phyloP scores from a whole-genome alignment of 1,284 basidiomycete species.

The Cerioporus squamosus region DNA sequence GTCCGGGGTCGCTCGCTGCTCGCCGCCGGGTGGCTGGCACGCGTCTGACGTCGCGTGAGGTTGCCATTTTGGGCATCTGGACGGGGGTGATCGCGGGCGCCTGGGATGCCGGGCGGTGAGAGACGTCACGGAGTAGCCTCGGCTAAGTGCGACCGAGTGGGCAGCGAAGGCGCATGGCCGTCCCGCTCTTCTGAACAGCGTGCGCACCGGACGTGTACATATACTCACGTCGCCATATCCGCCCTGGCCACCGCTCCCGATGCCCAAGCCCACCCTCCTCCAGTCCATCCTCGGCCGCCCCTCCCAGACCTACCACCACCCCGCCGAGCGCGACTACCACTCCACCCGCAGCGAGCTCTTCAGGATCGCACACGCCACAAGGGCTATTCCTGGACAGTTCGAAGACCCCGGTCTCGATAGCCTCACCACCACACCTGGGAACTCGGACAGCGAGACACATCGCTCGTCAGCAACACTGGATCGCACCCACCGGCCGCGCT shows the following conservation, averaged over 20 bases:
- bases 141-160: neutral
- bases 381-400: slow-evolving; percentile 21
- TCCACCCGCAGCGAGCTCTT: slow-evolving; percentile 48
- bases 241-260: slow-evolving; percentile 29
- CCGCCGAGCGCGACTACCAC: slow-evolving; percentile 50
- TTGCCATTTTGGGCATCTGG: too few relatives aligned
- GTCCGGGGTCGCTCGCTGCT: too few relatives aligned
- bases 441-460: slow-evolving; percentile 22
- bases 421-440: slow-evolving; percentile 20
- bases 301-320: slow-evolving; percentile 58
- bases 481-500: slow-evolving; percentile 1
- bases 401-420: slow-evolving; percentile 24
- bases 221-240: slow-evolving; percentile 2
- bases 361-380: slow-evolving; percentile 29
- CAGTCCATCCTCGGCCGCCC: slow-evolving; percentile 60
- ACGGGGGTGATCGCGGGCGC: too few relatives aligned
- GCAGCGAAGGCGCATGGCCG: neutral
- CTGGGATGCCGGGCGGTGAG: neutral
- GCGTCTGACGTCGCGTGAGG: too few relatives aligned
- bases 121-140: slow-evolving; percentile 6
- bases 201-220: slow-evolving; percentile 9
- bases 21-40: too few relatives aligned
- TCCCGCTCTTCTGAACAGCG: slow-evolving; percentile 1
- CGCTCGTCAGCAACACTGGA: slow-evolving; percentile 7
- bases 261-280: slow-evolving; percentile 62